Conservation (phyloP, 306 rosid species). For the Corylus avellana region DNA sequence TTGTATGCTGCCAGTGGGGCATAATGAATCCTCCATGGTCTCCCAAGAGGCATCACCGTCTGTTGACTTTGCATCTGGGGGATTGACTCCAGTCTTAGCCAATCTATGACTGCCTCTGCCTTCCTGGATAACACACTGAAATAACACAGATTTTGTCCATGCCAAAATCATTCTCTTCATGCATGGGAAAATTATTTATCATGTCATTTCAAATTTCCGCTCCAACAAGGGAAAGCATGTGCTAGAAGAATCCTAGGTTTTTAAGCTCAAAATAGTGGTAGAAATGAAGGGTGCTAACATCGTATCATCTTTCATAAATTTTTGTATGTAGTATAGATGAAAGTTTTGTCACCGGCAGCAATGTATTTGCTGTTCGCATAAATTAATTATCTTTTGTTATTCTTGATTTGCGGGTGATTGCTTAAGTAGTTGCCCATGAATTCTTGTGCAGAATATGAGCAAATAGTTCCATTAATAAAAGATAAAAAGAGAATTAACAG, state of each 20-base stretch:
- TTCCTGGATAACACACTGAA: neutral
- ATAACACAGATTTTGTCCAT: neutral
- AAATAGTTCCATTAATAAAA: too few relatives aligned
- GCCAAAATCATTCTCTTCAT: neutral
- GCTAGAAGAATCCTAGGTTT: too few relatives aligned
- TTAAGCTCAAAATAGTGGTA: neutral
- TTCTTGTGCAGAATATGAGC: too few relatives aligned
- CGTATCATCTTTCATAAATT: neutral
- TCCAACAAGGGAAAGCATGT: neutral
- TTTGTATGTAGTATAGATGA: too few relatives aligned
- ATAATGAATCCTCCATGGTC: slow-evolving; percentile 36
- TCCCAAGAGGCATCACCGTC: slow-evolving; percentile 29
- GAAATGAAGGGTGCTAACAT: neutral
- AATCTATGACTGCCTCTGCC: neutral
- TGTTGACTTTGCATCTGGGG: neutral
- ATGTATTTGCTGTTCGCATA: too few relatives aligned
- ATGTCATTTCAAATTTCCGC: neutral
- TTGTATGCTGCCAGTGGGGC: slow-evolving; percentile 62
- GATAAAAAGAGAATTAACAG: too few relatives aligned
- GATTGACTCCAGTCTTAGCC: neutral
- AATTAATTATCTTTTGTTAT: too few relatives aligned
- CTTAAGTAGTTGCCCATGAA: too few relatives aligned
- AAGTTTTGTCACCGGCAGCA: too few relatives aligned
- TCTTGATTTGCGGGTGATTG: too few relatives aligned
- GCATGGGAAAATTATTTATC: neutral